Evolutionary conservation across 129 eudicot species (phyloP).

Genomic region (Lactuca sativa): DNA sequence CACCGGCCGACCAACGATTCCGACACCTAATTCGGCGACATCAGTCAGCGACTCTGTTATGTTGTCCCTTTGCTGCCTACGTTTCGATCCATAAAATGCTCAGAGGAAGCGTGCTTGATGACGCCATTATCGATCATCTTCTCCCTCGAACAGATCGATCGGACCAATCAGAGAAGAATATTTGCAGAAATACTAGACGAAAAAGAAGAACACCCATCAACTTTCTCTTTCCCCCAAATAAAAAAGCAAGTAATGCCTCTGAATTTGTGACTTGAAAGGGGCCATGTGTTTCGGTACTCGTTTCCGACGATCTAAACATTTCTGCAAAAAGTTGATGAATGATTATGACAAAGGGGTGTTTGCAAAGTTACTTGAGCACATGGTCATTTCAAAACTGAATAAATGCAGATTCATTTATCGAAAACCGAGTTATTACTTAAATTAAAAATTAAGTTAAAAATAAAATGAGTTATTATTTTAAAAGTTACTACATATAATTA

Average conservation of each 20-base stretch:
- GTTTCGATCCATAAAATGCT: slow-evolving; percentile 14
- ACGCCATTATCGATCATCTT: slow-evolving; percentile 46
- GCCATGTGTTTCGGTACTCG: slow-evolving; percentile 30
- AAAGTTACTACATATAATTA: too few species aligned
- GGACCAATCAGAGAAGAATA: slow-evolving; percentile 29
- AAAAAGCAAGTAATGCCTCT: slow-evolving; percentile 17
- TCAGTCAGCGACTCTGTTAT: slow-evolving; percentile 9
- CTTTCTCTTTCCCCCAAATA: slow-evolving; percentile 33
- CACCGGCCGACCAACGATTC: slow-evolving; percentile 23
- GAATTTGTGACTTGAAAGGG: slow-evolving; percentile 15
- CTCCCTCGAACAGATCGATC: slow-evolving; percentile 12
- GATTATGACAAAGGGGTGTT: neutral
- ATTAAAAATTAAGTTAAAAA: too few species aligned
- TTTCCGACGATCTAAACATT: neutral
- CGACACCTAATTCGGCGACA: slow-evolving; percentile 11
- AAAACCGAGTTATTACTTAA: neutral
- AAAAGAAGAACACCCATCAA: neutral
- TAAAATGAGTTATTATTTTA: too few species aligned
- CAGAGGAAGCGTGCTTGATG: slow-evolving; percentile 56
- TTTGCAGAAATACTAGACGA: slow-evolving; percentile 15
- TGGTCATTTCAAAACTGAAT: neutral
- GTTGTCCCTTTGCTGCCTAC: slow-evolving; percentile 6
- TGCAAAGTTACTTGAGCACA: neutral
- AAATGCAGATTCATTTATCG: neutral
- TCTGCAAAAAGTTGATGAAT: neutral